phyloP scores from a whole-genome alignment of 768 basidiomycete genomes.

The Porpolomopsis calyptriformis region DNA sequence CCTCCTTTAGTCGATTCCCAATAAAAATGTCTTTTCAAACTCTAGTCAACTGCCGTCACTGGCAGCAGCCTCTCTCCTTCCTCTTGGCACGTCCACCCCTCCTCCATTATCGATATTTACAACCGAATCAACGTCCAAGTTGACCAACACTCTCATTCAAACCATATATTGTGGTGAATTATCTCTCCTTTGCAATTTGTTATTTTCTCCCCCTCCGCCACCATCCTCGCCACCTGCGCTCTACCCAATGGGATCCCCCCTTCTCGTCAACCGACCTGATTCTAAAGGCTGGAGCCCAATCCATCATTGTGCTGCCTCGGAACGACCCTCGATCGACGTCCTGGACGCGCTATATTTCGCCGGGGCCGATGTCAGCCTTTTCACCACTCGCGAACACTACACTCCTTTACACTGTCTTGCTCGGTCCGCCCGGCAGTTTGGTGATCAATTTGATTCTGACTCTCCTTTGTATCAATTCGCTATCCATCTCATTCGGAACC shows the following conservation, averaged over 20 bases:
- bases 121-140: constrained; percentile 28
- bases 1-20: constrained; percentile 12
- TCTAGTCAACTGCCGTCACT: constrained; percentile 30
- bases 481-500: constrained; percentile 57
- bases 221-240: constrained; percentile 30
- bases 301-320: constrained; percentile 54
- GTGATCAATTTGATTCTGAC: constrained; percentile 23
- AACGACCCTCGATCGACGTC: constrained; percentile 46
- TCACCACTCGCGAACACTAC: constrained; percentile 52
- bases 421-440: constrained; percentile 23
- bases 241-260: constrained; percentile 36
- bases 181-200: constrained; percentile 39
- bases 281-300: constrained; percentile 61
- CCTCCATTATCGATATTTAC: constrained; percentile 30
- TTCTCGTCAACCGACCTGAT: constrained; percentile 63
- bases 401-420: constrained; percentile 64
- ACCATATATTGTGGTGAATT: constrained; percentile 41
- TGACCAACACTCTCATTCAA: constrained; percentile 44
- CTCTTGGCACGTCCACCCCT: constrained; percentile 29
- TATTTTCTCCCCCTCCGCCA: constrained; percentile 38
- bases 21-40: constrained; percentile 17
- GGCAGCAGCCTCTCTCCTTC: constrained; percentile 28
- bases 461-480: constrained; percentile 43
- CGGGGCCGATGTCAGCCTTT: constrained; percentile 64
- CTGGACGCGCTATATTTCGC: constrained; percentile 66